phyloP scores from a whole-genome alignment of 1,139 yeast genomes.

The Yamadazyma taylorii region DNA sequence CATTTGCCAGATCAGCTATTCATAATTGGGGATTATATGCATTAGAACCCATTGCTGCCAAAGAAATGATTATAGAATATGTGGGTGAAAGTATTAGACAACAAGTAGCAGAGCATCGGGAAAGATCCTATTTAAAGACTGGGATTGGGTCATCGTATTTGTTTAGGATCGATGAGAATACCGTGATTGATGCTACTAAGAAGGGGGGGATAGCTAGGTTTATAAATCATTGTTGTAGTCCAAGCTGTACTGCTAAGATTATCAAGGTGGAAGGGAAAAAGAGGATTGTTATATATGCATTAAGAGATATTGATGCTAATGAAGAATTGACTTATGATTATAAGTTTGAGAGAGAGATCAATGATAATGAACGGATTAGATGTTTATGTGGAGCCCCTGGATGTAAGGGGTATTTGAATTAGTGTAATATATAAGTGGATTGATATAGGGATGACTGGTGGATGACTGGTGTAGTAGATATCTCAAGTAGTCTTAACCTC shows the following conservation, averaged over 20 bases:
- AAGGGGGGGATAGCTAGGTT: constrained; percentile 96
- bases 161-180: constrained; percentile 89
- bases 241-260: constrained; percentile 95
- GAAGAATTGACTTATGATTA: constrained; percentile 96
- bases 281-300: constrained; percentile 92
- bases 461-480: too few species aligned
- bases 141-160: constrained; percentile 96
- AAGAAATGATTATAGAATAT: constrained; percentile 96
- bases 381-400: constrained; percentile 95
- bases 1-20: constrained; percentile 93
- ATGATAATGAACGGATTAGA: constrained; percentile 85
- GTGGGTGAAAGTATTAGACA: constrained; percentile 97
- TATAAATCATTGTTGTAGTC: constrained; percentile 95
- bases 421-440: constrained; percentile 9
- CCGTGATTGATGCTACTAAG: constrained; percentile 96
- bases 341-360: constrained; percentile 88
- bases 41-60: constrained; percentile 87
- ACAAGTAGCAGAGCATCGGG: constrained; percentile 92
- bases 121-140: constrained; percentile 77
- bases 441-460: background rate
- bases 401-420: constrained; percentile 90
- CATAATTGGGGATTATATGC: constrained; percentile 99
- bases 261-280: constrained; percentile 93
- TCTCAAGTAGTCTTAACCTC: too few species aligned
- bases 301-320: constrained; percentile 82